Percentiles rank a stretch among this genome's conserved stretches.
These are phyloP conservation scores for Gaultheria prostrata DNA, from an alignment of 148 eudicot species.

Conservation along the genomic window DNA sequence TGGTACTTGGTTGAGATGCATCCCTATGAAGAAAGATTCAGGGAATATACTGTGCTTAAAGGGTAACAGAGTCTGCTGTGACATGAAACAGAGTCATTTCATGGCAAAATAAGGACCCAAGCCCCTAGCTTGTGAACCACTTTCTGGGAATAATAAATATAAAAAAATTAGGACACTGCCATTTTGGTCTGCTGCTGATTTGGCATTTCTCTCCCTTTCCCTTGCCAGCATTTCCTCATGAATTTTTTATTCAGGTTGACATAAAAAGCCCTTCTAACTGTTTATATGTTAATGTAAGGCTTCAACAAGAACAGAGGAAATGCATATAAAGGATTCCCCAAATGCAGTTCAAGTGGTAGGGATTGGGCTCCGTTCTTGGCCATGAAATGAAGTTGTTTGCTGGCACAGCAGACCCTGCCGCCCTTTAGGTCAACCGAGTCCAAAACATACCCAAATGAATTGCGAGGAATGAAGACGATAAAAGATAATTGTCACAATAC, in stretches of 20 bases:
- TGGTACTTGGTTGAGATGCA: neutral
- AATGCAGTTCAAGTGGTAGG: neutral
- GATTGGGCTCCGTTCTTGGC: neutral
- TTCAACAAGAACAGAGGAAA: neutral
- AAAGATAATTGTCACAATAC: neutral
- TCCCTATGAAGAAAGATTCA: neutral
- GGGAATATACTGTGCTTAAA: neutral
- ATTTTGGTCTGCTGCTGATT: neutral
- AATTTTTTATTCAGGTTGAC: neutral
- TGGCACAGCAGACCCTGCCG: neutral
- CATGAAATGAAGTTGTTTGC: neutral
- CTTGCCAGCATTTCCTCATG: neutral
- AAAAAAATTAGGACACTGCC: neutral
- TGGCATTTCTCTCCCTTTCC: neutral
- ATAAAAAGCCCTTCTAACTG: no score
- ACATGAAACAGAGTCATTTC: neutral
- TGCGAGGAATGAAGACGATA: neutral
- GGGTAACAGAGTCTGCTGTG: neutral
- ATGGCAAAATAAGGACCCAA: neutral
- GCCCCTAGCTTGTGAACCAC: neutral
- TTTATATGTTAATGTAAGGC: neutral
- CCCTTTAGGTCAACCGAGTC: neutral
- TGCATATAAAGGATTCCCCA: neutral
- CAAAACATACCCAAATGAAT: neutral
- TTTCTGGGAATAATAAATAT: no score